Conservation (phyloP, 495 filamentous ascomycete species). For the Hapsidospora chrysogenum region DNA sequence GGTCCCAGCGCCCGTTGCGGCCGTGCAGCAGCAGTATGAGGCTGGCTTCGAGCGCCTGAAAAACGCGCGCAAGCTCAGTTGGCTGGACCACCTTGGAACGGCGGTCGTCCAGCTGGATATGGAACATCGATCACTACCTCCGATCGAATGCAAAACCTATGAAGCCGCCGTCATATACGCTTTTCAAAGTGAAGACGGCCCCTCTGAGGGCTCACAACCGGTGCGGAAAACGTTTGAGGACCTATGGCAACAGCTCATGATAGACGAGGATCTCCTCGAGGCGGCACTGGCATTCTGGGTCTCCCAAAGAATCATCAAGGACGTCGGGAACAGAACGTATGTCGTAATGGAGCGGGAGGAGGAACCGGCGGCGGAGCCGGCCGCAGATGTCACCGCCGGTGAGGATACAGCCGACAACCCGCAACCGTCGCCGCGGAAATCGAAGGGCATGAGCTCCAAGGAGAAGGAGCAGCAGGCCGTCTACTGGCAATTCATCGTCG, state of each 20-base stretch:
- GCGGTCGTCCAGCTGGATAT: slow-evolving; percentile 71
- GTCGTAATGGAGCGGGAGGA: slow-evolving; percentile 24
- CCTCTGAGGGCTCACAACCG: slow-evolving; percentile 8
- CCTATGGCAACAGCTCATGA: slow-evolving; percentile 48
- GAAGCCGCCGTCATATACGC: slow-evolving; percentile 83
- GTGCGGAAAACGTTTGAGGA: slow-evolving; percentile 39
- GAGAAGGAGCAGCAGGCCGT: slow-evolving; percentile 63
- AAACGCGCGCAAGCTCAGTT: slow-evolving; percentile 67
- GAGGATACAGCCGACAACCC: slow-evolving; percentile 17
- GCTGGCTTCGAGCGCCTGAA: slow-evolving; percentile 66
- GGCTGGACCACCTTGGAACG: slow-evolving; percentile 68
- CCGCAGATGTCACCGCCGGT: slow-evolving; percentile 30
- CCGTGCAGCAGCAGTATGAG: slow-evolving; percentile 54
- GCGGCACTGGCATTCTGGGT: slow-evolving; percentile 78
- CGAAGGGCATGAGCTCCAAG: slow-evolving; percentile 18
- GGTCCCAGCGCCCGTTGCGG: slow-evolving; percentile 44
- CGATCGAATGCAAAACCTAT: slow-evolving; percentile 61
- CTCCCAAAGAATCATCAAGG: slow-evolving; percentile 56
- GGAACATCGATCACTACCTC: slow-evolving; percentile 58
- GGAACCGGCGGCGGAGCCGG: slow-evolving; percentile 26
- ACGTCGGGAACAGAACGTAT: slow-evolving; percentile 26
- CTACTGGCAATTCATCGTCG: slow-evolving; percentile 80
- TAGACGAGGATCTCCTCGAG: slow-evolving; percentile 59
- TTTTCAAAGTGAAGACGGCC: slow-evolving; percentile 37
- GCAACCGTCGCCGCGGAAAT: slow-evolving; percentile 8